A percentile compares a stretch with the other conserved stretches of the same genome.
phyloP scores from a whole-genome alignment of 106 monocot genomes.

The Acorus gramineus region DNA sequence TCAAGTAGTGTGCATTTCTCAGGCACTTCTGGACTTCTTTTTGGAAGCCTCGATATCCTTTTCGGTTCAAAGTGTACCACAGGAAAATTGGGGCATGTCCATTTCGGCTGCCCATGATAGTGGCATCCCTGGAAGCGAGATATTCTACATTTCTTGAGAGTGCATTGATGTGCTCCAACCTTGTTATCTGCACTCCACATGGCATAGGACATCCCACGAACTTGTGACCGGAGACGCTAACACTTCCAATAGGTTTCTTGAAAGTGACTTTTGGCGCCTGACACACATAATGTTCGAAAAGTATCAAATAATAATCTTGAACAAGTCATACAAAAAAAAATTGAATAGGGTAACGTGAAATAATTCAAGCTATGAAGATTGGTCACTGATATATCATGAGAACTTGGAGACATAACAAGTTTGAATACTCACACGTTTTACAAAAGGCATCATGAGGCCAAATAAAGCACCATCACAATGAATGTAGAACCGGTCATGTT shows the following conservation, averaged over 20 bases:
- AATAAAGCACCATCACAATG: conserved; percentile 66
- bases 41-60: conserved; percentile 68
- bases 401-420: too few species aligned
- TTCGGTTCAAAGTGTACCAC: conserved; percentile 85
- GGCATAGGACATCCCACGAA: conserved; percentile 85
- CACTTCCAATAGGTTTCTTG: conserved; percentile 67
- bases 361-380: too few species aligned
- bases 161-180: conserved; percentile 59
- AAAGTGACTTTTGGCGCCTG: conserved; percentile 35
- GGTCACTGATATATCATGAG: too few species aligned
- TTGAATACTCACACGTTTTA: conserved; percentile 14
- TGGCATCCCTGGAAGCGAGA: conserved; percentile 87
- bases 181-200: conserved; percentile 76
- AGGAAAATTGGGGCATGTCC: conserved; percentile 86
- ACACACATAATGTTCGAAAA: conserved; percentile 18
- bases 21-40: conserved; percentile 91
- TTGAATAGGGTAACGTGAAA: too few species aligned
- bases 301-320: background rate
- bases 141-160: conserved; percentile 83
- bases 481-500: conserved; percentile 68
- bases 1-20: conserved; percentile 79
- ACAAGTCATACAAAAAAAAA: background rate
- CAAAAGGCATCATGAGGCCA: conserved; percentile 33
- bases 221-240: conserved; percentile 80
- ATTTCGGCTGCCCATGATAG: conserved; percentile 89